These are phyloP conservation scores for Malassezia caprae DNA, from an alignment of 1,284 basidiomycete genomes.

Conservation along the genomic window DNA sequence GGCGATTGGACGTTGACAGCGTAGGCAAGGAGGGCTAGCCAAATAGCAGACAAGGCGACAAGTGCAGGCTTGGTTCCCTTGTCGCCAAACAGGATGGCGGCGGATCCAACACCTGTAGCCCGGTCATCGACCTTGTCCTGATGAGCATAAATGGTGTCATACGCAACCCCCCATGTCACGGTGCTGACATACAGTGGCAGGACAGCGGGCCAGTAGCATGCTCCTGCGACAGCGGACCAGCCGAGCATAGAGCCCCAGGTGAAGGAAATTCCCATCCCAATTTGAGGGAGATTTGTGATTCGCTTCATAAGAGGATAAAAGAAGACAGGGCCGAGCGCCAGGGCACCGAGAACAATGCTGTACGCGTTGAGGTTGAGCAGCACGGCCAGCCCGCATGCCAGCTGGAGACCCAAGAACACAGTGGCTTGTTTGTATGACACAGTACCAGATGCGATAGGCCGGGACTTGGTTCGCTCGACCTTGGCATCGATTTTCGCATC, in stretches of 20 bases:
- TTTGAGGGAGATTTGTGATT: slow-evolving; percentile 91
- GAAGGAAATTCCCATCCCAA: slow-evolving; percentile 58
- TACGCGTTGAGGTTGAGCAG: slow-evolving; percentile 88
- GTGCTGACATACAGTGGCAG: slow-evolving; percentile 82
- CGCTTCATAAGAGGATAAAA: slow-evolving; percentile 97
- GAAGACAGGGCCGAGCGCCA: slow-evolving; percentile 73
- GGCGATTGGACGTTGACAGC: slow-evolving; percentile 49
- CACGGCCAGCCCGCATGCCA: slow-evolving; percentile 75
- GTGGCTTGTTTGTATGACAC: slow-evolving; percentile 68
- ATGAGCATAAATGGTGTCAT: slow-evolving; percentile 97
- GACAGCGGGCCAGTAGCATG: slow-evolving; percentile 62
- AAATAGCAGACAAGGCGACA: slow-evolving; percentile 62
- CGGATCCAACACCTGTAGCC: slow-evolving; percentile 78
- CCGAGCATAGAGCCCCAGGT: slow-evolving; percentile 96
- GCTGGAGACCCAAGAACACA: slow-evolving; percentile 71
- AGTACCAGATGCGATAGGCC: slow-evolving; percentile 71
- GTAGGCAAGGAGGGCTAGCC: slow-evolving; percentile 64
- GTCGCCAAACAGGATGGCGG: slow-evolving; percentile 71
- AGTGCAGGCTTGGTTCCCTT: slow-evolving; percentile 67
- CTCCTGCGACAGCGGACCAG: slow-evolving; percentile 82
- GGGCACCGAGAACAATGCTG: slow-evolving; percentile 82
- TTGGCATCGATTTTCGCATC: slow-evolving; percentile 78
- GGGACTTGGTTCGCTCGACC: slow-evolving; percentile 62
- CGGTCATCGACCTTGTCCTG: slow-evolving; percentile 94
- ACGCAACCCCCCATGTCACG: slow-evolving; percentile 85